These are phyloP conservation scores for Dictyostelium firmibasis DNA, from an alignment of 78 protist genomes.

Conservation along the genomic window DNA sequence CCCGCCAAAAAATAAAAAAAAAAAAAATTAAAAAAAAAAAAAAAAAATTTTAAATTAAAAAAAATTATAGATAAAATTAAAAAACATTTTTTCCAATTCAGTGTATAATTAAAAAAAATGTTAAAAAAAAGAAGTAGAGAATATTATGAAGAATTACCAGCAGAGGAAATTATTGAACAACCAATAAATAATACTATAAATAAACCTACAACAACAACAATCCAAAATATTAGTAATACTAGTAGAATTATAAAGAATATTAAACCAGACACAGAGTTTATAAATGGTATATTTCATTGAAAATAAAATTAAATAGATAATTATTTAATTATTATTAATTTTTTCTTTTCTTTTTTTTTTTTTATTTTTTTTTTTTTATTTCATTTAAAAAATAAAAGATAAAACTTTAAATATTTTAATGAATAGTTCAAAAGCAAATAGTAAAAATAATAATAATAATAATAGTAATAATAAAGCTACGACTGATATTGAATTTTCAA, in stretches of 20 bases:
- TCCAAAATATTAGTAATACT: not conserved
- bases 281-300: not conserved
- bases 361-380: no score
- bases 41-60: not conserved
- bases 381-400: not conserved
- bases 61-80: not conserved
- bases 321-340: not conserved
- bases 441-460: not conserved
- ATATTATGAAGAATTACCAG: not conserved
- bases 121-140: constrained; percentile 22
- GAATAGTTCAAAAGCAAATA: not conserved
- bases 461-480: not conserved
- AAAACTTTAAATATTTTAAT: constrained; percentile 21
- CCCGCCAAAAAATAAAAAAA: no score
- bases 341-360: not conserved
- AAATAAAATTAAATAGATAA: no score
- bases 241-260: constrained; percentile 3
- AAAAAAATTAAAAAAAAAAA: not conserved
- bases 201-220: not conserved
- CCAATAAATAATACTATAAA: not conserved
- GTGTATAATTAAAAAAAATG: no score
- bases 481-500: not conserved
- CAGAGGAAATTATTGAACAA: not conserved
- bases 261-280: not conserved
- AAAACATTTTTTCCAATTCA: no score